A percentile compares a stretch with the other conserved stretches of the same genome.
Conservation (phyloP, 192 early-diverging fungal species). For the Chytriomyces hyalinus region DNA sequence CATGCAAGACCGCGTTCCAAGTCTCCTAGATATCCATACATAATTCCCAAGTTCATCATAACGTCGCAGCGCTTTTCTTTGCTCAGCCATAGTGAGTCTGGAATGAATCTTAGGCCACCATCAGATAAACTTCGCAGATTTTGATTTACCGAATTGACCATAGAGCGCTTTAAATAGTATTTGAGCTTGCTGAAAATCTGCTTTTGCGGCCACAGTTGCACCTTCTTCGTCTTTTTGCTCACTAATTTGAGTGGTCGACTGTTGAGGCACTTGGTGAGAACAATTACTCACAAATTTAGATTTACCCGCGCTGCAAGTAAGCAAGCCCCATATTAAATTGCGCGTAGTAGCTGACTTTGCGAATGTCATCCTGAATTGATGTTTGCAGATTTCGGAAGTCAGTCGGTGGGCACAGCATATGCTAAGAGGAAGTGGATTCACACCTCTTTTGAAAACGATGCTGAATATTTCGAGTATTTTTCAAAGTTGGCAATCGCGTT, state of each 20-base stretch:
- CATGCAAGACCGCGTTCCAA: background rate
- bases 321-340: constrained; percentile 25
- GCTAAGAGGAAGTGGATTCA: background rate
- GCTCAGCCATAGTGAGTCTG: background rate
- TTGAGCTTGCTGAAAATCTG: constrained; percentile 10
- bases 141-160: background rate
- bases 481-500: constrained; percentile 17
- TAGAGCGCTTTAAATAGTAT: constrained; percentile 6
- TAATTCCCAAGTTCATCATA: constrained; percentile 21
- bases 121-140: background rate
- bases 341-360: background rate
- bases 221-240: constrained; percentile 16
- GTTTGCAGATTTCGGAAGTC: too few relatives aligned
- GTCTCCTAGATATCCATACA: background rate
- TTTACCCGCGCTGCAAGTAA: constrained; percentile 13
- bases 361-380: constrained; percentile 3
- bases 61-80: constrained; percentile 18
- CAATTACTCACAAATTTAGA: background rate
- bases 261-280: background rate
- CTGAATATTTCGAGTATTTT: background rate
- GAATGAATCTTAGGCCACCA: background rate
- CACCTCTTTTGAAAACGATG: constrained; percentile 1
- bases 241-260: background rate
- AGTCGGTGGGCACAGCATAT: too few relatives aligned
- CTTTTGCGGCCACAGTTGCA: background rate